These are phyloP conservation scores for Excoecaria agallocha DNA, from an alignment of 345 rosid species.

Conservation along the genomic window DNA sequence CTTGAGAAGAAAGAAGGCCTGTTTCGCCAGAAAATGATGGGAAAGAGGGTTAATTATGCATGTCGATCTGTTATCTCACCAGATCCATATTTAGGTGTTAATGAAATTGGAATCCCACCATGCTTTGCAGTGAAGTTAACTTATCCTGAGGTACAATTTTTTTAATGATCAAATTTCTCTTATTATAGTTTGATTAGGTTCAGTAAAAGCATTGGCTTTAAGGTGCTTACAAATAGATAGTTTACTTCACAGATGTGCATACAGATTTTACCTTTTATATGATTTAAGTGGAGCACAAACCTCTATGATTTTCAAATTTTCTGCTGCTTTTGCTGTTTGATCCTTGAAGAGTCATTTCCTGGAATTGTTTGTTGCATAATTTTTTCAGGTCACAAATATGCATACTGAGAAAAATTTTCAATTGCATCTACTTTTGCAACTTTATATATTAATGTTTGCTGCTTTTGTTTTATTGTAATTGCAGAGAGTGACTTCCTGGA, in stretches of 20 bases:
- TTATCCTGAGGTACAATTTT: slow-evolving; percentile 78
- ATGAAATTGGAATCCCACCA: slow-evolving; percentile 97
- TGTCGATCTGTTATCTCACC: slow-evolving; percentile 99
- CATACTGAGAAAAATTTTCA: no score
- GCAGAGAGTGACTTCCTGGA: slow-evolving; percentile 95
- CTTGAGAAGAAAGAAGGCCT: slow-evolving; percentile 96
- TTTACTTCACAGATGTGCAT: not conserved
- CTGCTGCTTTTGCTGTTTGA: slow-evolving; percentile 10
- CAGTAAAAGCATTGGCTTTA: not conserved
- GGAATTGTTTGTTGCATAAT: no score
- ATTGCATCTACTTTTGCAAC: no score
- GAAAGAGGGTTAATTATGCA: slow-evolving; percentile 96
- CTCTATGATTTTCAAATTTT: not conserved
- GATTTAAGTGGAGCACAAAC: not conserved
- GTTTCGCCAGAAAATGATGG: slow-evolving; percentile 99
- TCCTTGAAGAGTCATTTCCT: no score
- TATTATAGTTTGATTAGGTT: not conserved
- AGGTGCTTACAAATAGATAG: not conserved
- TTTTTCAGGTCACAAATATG: no score
- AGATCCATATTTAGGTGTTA: slow-evolving; percentile 92
- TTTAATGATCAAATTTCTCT: not conserved
- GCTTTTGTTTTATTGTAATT: slow-evolving; percentile 16
- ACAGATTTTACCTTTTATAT: not conserved
- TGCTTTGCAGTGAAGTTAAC: slow-evolving; percentile 79
- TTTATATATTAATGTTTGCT: not conserved